Percentiles rank a stretch among this genome's conserved stretches.
These are phyloP conservation scores for Fraxinus velutina DNA, from an alignment of 305 asterid genomes.

Conservation along the genomic window DNA sequence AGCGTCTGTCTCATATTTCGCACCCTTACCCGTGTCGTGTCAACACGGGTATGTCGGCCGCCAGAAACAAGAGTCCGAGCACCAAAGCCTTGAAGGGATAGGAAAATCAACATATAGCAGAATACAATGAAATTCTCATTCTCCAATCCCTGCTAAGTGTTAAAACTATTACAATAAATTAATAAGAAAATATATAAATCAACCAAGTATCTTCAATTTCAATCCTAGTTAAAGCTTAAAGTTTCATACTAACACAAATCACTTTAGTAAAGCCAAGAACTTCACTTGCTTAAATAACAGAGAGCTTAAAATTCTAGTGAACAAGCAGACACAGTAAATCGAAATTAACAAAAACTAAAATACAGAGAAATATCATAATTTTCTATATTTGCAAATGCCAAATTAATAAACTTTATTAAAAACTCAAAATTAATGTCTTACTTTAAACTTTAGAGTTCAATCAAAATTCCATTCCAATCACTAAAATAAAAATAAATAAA, in stretches of 20 bases:
- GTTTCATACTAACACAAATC: neutral
- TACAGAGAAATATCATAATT: neutral
- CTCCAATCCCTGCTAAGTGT: neutral
- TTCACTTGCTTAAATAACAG: neutral
- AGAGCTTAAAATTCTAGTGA: neutral
- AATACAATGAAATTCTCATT: neutral
- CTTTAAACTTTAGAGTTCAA: neutral
- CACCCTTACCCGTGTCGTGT: too few species aligned
- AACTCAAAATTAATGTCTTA: neutral
- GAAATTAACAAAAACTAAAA: neutral
- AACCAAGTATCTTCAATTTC: neutral
- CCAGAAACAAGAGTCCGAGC: too few species aligned
- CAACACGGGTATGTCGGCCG: too few species aligned
- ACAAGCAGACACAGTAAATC: neutral
- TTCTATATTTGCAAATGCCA: neutral
- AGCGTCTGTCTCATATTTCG: too few species aligned
- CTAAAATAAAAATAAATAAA: neutral
- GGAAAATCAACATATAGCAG: neutral
- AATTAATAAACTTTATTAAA: neutral
- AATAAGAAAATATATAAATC: neutral
- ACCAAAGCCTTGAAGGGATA: too few species aligned
- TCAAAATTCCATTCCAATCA: neutral
- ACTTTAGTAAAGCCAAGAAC: neutral
- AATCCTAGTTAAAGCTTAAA: slow-evolving; percentile 6
- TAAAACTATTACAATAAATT: neutral